phyloP scores from a whole-genome alignment of 2,329 filamentous ascomycete genomes.

The Podosphaera aphanis region DNA sequence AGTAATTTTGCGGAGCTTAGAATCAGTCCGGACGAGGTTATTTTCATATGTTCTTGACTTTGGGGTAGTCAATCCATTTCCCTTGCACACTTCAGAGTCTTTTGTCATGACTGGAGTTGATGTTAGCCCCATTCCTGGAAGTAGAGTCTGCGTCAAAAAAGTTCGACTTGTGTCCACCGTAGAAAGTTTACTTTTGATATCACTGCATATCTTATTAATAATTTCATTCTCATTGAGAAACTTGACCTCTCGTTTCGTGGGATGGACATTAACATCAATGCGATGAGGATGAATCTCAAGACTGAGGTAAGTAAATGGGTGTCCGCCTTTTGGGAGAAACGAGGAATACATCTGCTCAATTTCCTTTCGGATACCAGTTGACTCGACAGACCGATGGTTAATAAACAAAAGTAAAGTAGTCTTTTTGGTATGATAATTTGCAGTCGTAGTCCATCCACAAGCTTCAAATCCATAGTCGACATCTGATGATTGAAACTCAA shows the following conservation, averaged over 20 bases:
- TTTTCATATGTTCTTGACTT: constrained; percentile 53
- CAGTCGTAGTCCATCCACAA: constrained; percentile 64
- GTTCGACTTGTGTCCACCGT: constrained; percentile 83
- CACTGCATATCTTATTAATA: constrained; percentile 59
- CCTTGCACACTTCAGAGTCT: constrained; percentile 4
- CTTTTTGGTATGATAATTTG: constrained; percentile 83
- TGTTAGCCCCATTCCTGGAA: constrained; percentile 38
- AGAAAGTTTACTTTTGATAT: constrained; percentile 55
- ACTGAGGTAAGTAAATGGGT: constrained; percentile 81
- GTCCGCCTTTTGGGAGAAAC: constrained; percentile 80
- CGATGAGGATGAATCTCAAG: constrained; percentile 78
- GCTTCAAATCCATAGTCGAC: constrained; percentile 66
- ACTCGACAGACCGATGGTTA: constrained; percentile 87
- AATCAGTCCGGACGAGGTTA: constrained; percentile 75
- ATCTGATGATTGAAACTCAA: constrained; percentile 50
- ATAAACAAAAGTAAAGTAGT: constrained; percentile 81
- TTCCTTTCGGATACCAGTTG: constrained; percentile 64
- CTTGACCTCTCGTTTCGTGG: constrained; percentile 89
- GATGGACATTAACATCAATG: constrained; percentile 93
- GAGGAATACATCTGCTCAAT: constrained; percentile 72
- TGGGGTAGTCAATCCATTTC: constrained; percentile 17
- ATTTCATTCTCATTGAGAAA: constrained; percentile 97
- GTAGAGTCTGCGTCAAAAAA: constrained; percentile 78
- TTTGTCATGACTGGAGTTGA: constrained; percentile 11
- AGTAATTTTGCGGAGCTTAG: constrained; percentile 77